phyloP scores from a whole-genome alignment of 164 flowering plant species.

The Hamamelis virginiana region DNA sequence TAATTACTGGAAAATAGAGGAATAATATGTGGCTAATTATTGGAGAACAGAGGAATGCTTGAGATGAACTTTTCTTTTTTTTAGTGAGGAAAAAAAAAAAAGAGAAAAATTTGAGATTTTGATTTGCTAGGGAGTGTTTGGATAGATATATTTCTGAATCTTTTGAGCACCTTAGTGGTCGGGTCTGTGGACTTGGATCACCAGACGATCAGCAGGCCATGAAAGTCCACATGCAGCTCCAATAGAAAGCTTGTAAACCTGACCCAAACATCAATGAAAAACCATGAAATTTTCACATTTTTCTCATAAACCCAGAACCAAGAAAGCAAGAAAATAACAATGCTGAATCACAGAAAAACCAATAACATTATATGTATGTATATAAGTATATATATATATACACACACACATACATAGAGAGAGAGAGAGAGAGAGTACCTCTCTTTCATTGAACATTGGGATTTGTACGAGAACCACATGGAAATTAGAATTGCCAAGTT shows the following conservation, averaged over 20 bases:
- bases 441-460: constrained; percentile 91
- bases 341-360: background rate
- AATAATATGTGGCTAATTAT: no score
- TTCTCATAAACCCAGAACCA: constrained; percentile 10
- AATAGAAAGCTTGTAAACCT: no score
- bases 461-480: constrained; percentile 86
- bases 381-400: background rate
- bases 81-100: background rate
- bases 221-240: no score
- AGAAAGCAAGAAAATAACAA: background rate
- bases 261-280: constrained; percentile 13
- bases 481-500: constrained; percentile 60
- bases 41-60: background rate
- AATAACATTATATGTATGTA: no score
- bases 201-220: no score
- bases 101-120: background rate
- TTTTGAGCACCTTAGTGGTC: constrained; percentile 51
- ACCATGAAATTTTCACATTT: background rate
- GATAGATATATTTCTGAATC: no score
- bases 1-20: no score
- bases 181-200: constrained; percentile 91
- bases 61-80: no score
- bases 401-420: no score
- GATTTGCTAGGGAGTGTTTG: background rate
- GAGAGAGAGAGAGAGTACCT: no score